Evolutionary conservation across 2,329 filamentous ascomycete species (phyloP).

Genomic region (Spiromastix sp.): DNA sequence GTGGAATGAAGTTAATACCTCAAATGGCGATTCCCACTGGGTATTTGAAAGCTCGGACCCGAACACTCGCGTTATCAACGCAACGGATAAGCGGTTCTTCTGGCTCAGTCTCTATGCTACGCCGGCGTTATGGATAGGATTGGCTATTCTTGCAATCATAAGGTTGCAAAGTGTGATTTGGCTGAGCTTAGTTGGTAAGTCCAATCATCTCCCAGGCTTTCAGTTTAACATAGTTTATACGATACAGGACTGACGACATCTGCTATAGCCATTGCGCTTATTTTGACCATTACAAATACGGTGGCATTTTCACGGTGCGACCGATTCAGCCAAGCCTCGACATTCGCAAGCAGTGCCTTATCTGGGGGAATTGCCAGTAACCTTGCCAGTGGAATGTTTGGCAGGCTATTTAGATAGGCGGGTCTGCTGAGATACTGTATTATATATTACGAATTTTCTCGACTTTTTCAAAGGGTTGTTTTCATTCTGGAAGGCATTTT

Average conservation of each 20-base stretch:
- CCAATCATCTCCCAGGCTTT: neutral
- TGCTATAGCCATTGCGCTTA: conserved; percentile 37
- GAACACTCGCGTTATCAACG: conserved; percentile 32
- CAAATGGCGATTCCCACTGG: conserved; percentile 40
- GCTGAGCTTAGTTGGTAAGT: conserved; percentile 41
- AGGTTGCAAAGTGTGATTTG: conserved; percentile 38
- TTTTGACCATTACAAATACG: conserved; percentile 42
- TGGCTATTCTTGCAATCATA: conserved; percentile 39
- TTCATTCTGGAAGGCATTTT: too few species aligned
- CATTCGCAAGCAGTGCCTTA: conserved; percentile 45
- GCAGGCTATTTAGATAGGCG: conserved; percentile 40
- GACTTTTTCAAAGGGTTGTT: neutral
- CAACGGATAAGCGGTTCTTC: conserved; percentile 42
- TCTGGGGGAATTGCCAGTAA: conserved; percentile 45
- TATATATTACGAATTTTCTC: conserved; percentile 1
- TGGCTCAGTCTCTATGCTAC: conserved; percentile 40
- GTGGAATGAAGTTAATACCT: conserved; percentile 43
- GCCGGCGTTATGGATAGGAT: conserved; percentile 38
- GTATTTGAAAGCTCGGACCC: conserved; percentile 41
- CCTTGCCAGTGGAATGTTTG: conserved; percentile 45
- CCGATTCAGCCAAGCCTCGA: conserved; percentile 47
- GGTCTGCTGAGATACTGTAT: neutral
- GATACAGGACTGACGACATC: too few species aligned
- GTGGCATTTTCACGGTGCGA: conserved; percentile 43
- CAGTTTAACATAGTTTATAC: too few species aligned